Evolutionary conservation across 306 rosid species (phyloP).

Genomic region (Fragaria vesca): DNA sequence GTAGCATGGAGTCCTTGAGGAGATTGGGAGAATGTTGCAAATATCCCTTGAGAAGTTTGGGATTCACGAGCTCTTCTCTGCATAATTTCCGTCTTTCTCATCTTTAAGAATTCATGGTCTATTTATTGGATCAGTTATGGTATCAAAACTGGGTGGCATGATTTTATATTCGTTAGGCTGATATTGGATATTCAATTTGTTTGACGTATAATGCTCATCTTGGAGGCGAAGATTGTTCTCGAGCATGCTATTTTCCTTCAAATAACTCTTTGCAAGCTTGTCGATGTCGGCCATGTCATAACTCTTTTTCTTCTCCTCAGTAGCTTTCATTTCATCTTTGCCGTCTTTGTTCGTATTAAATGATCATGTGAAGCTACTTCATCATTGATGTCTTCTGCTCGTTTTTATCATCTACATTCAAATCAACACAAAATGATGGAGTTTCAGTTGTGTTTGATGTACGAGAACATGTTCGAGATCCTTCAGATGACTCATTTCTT

Average conservation of each 20-base stretch:
- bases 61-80: neutral
- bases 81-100: neutral
- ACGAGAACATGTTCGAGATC: no score
- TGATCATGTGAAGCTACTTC: neutral
- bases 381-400: no score
- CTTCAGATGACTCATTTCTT: no score
- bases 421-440: no score
- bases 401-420: no score
- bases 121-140: no score
- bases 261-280: neutral
- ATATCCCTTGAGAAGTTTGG: neutral
- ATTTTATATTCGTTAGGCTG: no score
- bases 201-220: neutral
- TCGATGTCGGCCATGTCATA: neutral
- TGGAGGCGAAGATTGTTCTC: neutral
- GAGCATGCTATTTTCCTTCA: neutral
- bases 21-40: no score
- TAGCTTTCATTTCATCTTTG: neutral
- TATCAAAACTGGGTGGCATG: neutral
- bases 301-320: neutral
- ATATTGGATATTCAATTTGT: neutral
- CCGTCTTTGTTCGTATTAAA: neutral
- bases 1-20: neutral
- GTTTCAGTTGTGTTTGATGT: no score
- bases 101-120: neutral